A percentile compares a stretch with the other conserved stretches of the same genome.
Evolutionary conservation across 1,284 basidiomycete species (phyloP).

Genomic region (Athelia sp.): DNA sequence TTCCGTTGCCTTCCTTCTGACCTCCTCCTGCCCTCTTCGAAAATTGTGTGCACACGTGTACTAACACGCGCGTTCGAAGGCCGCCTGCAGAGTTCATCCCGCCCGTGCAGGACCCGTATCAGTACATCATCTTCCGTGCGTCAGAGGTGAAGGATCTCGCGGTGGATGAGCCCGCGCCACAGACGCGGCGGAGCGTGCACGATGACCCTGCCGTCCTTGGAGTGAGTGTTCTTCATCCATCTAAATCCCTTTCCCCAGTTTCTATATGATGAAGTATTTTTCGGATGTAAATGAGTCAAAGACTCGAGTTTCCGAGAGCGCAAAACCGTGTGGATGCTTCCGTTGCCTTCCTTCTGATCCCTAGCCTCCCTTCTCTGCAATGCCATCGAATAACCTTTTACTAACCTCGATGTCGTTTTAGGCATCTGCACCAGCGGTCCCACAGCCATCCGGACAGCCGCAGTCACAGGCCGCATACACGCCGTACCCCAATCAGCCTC

Average conservation of each 20-base stretch:
- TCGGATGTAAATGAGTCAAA: slow-evolving; percentile 45
- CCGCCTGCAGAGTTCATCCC: slow-evolving; percentile 71
- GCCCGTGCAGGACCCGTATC: slow-evolving; percentile 71
- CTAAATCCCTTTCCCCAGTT: slow-evolving; percentile 8
- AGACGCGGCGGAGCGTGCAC: slow-evolving; percentile 58
- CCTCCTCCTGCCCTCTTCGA: slow-evolving; percentile 3
- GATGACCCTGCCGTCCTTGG: slow-evolving; percentile 76
- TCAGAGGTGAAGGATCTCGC: slow-evolving; percentile 79
- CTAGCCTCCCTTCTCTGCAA: slow-evolving; percentile 3
- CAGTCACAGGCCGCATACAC: slow-evolving; percentile 20
- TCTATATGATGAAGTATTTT: slow-evolving; percentile 36
- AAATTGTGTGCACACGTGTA: slow-evolving; percentile 1
- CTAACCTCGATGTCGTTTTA: slow-evolving; percentile 12
- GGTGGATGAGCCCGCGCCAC: slow-evolving; percentile 60
- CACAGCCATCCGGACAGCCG: slow-evolving; percentile 12
- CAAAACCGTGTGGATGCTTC: slow-evolving; percentile 47
- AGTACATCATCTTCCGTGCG: slow-evolving; percentile 80
- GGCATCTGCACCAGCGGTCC: slow-evolving; percentile 28
- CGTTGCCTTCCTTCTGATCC: slow-evolving; percentile 58
- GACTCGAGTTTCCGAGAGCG: slow-evolving; percentile 46
- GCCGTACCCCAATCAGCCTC: slow-evolving; percentile 15
- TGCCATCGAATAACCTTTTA: slow-evolving; percentile 2
- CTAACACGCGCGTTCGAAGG: slow-evolving; percentile 31
- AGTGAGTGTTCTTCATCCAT: slow-evolving; percentile 37
- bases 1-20: slow-evolving; percentile 62